phyloP scores from a whole-genome alignment of 140 eudicot genomes.

The Bidens hawaiensis region DNA sequence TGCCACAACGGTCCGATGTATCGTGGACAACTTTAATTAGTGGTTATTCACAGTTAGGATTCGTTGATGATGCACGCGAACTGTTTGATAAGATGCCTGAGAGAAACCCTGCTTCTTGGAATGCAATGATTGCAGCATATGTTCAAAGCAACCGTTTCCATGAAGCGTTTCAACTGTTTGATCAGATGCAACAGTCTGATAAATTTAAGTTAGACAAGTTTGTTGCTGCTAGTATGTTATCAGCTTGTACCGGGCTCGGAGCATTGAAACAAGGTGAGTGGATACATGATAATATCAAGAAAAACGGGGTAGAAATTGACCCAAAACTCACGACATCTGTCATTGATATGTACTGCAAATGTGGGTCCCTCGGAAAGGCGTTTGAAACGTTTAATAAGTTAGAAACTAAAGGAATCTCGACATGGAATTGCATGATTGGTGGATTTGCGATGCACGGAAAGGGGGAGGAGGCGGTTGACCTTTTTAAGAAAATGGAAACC shows the following conservation, averaged over 20 bases:
- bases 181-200: conserved; percentile 46
- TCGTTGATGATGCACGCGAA: conserved; percentile 46
- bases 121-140: conserved; percentile 70
- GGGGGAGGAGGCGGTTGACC: conserved; percentile 55
- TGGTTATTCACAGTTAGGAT: conserved; percentile 59
- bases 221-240: conserved; percentile 73
- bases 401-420: conserved; percentile 48
- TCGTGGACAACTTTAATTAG: conserved; percentile 79
- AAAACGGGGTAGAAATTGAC: conserved; percentile 48
- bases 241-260: conserved; percentile 82
- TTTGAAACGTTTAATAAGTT: conserved; percentile 48
- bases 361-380: conserved; percentile 75
- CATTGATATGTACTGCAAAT: conserved; percentile 83
- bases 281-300: conserved; percentile 52
- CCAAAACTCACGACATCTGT: conserved; percentile 64
- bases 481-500: conserved; percentile 56
- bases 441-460: conserved; percentile 73
- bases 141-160: conserved; percentile 58
- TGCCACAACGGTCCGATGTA: conserved; percentile 43
- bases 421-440: conserved; percentile 91
- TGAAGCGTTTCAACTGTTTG: conserved; percentile 59
- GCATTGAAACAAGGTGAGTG: conserved; percentile 71
- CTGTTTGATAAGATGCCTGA: conserved; percentile 50
- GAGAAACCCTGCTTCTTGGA: conserved; percentile 52
- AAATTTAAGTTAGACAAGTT: conserved; percentile 49